Evolutionary conservation across 768 basidiomycete species (phyloP), one percentile per base, ranked within the genome.

Genomic region (Termitomyces sp.): DNA sequence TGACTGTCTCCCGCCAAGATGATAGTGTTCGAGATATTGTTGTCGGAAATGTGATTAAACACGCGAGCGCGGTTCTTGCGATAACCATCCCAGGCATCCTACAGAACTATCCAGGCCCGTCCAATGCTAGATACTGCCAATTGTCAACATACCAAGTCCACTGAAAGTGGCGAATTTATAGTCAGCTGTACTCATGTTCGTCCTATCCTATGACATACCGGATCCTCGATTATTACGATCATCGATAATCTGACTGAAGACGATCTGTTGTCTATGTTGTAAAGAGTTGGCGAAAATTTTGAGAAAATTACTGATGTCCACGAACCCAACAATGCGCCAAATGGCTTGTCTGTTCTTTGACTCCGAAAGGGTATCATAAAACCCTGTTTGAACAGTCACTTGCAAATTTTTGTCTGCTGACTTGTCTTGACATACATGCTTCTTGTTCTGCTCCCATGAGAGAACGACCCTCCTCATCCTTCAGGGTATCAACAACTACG

Each of bases 71-170:
- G 50, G 5, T 52, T 52, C 50, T 52, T 26, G 18, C 18, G 50
- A 52, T 52, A 52, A 14, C 50, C 50, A 20, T 52, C 50, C 50
- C 50, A 52, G 16, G 50, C 50, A 3, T 52, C 50, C 50, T 52
- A 1, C 6, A 7, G 8, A 39, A 39, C n/a, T 29, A 6, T 52
- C 27, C 26, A 52, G 24, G 8, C 18, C n/a, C 12, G n/a, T 12
- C 1, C 20, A 12, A 39, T 39, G 16, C 6, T 16, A n/a, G 20
- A 26, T 1, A 27, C 18, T 16, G 12, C 10, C 29, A 18, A 26
- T 12, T 14, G 20, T 6, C 0, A 13, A 39, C 50, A 27, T 8
- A 52, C 50, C 26, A 52, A 52, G 50, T 52, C 37, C 18, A 52
- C 50, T 52, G 26, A 5, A 50, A 20, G 6, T 9, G 18, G 32